Conservation (phyloP, 176 grass and related monocot genomes). For the Elymus sibiricus region DNA sequence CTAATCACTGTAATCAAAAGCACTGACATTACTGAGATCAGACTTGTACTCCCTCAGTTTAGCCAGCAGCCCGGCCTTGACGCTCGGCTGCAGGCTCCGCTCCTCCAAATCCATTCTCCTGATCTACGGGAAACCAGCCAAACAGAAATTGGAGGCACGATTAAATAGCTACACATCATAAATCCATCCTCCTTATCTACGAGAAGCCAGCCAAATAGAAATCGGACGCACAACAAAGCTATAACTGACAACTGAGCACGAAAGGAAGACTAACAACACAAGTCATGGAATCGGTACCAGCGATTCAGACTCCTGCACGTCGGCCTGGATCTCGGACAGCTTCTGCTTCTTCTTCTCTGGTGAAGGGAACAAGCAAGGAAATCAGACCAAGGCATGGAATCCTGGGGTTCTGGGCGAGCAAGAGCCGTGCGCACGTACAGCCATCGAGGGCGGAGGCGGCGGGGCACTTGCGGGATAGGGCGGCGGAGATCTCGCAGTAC, state of each 20-base stretch:
- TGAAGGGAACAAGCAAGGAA: not conserved
- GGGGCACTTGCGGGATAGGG: constrained; percentile 63
- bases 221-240: too few relatives aligned
- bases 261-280: too few relatives aligned
- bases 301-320: constrained; percentile 72
- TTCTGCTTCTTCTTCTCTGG: constrained; percentile 80
- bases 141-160: not conserved
- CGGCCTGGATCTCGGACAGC: constrained; percentile 70
- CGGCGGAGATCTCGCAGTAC: constrained; percentile 67
- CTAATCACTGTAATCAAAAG: too few relatives aligned
- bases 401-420: too few relatives aligned
- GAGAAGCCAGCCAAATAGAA: too few relatives aligned
- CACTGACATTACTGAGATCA: constrained; percentile 64
- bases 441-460: constrained; percentile 52
- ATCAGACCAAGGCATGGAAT: not conserved
- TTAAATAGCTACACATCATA: not conserved
- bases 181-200: too few relatives aligned
- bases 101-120: constrained; percentile 88
- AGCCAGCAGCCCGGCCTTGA: constrained; percentile 61
- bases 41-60: constrained; percentile 92
- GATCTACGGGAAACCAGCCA: constrained; percentile 25
- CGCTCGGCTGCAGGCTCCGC: constrained; percentile 71
- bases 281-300: constrained; percentile 35
- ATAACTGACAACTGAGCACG: too few relatives aligned
- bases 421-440: constrained; percentile 17